A percentile compares a stretch with the other conserved stretches of the same genome.
These are phyloP conservation scores for Fusarium sp. DNA, from an alignment of 2,329 filamentous ascomycete species.

Conservation along the genomic window DNA sequence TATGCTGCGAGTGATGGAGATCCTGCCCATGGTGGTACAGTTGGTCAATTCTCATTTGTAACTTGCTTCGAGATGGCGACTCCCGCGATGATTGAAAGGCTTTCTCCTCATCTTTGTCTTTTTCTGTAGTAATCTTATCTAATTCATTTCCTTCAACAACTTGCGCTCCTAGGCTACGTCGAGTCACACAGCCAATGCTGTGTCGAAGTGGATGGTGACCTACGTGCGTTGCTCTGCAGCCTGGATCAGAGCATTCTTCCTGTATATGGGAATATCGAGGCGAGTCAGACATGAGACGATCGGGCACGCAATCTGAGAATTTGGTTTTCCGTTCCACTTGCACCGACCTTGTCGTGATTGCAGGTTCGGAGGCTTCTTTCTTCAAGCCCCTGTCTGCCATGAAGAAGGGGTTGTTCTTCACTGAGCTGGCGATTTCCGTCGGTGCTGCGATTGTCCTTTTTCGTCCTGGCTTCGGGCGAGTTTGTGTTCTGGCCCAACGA, in stretches of 20 bases:
- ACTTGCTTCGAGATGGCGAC: slow-evolving; percentile 14
- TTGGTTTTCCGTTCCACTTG: slow-evolving; percentile 38
- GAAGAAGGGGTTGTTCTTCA: slow-evolving; percentile 54
- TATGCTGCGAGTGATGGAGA: slow-evolving; percentile 54
- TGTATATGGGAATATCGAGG: slow-evolving; percentile 22
- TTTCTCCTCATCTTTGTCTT: slow-evolving; percentile 15
- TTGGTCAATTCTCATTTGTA: slow-evolving; percentile 50
- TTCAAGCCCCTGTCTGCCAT: slow-evolving; percentile 50
- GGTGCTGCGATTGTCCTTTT: slow-evolving; percentile 29
- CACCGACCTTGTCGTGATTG: slow-evolving; percentile 38
- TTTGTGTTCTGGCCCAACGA: slow-evolving; percentile 12
- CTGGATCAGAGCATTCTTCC: slow-evolving; percentile 49
- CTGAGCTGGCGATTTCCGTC: slow-evolving; percentile 26
- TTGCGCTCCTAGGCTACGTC: slow-evolving; percentile 20
- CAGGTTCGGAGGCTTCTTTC: slow-evolving; percentile 39
- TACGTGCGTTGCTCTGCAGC: slow-evolving; percentile 48
- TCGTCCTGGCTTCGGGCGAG: slow-evolving; percentile 20
- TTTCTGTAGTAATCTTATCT: slow-evolving; percentile 21
- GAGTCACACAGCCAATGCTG: slow-evolving; percentile 51
- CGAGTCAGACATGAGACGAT: slow-evolving; percentile 30
- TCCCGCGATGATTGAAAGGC: not conserved
- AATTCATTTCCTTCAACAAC: slow-evolving; percentile 4
- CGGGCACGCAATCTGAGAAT: slow-evolving; percentile 53
- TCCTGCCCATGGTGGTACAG: slow-evolving; percentile 54
- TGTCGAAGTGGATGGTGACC: slow-evolving; percentile 52